Evolutionary conservation across 768 basidiomycete species (phyloP).

Genomic region (Gymnopilus dilepis): DNA sequence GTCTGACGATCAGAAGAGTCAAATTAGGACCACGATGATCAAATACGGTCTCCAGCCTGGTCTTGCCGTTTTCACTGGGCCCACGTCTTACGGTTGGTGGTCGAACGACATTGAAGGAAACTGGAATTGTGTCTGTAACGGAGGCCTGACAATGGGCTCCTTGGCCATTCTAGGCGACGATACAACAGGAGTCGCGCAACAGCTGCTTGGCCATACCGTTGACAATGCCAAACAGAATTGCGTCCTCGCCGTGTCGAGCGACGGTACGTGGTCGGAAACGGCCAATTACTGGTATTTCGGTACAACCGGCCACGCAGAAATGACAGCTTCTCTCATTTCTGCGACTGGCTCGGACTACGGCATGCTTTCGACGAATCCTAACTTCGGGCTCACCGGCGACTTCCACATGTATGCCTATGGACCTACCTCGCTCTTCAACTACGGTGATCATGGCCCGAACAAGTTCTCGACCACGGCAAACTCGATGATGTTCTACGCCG

Average conservation of each 20-base stretch:
- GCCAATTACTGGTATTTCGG: slow-evolving; percentile 97
- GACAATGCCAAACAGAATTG: slow-evolving; percentile 82
- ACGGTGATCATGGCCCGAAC: slow-evolving; percentile 90
- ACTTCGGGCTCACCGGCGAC: slow-evolving; percentile 71
- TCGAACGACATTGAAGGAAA: slow-evolving; percentile 74
- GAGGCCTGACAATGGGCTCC: slow-evolving; percentile 85
- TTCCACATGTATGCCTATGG: slow-evolving; percentile 93
- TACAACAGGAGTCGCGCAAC: slow-evolving; percentile 68
- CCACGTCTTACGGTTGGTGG: slow-evolving; percentile 78
- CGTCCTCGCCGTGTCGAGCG: slow-evolving; percentile 59
- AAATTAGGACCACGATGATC: slow-evolving; percentile 76
- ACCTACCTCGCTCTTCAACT: slow-evolving; percentile 84
- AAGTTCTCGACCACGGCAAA: slow-evolving; percentile 96
- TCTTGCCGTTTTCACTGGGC: slow-evolving; percentile 50
- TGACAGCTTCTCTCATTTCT: slow-evolving; percentile 79
- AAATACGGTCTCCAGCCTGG: slow-evolving; percentile 79
- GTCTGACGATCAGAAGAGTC: slow-evolving; percentile 71
- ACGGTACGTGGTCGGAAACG: slow-evolving; percentile 95
- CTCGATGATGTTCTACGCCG: slow-evolving; percentile 77
- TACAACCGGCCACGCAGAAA: slow-evolving; percentile 88
- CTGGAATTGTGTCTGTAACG: slow-evolving; percentile 98
- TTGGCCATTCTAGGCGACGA: slow-evolving; percentile 91
- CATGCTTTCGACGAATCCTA: slow-evolving; percentile 72
- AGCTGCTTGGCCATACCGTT: slow-evolving; percentile 71
- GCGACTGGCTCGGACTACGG: slow-evolving; percentile 87